Base-by-base conservation (phyloP, 352 stramenopile genomes). In the Phytophthora colocasiae region DNA sequence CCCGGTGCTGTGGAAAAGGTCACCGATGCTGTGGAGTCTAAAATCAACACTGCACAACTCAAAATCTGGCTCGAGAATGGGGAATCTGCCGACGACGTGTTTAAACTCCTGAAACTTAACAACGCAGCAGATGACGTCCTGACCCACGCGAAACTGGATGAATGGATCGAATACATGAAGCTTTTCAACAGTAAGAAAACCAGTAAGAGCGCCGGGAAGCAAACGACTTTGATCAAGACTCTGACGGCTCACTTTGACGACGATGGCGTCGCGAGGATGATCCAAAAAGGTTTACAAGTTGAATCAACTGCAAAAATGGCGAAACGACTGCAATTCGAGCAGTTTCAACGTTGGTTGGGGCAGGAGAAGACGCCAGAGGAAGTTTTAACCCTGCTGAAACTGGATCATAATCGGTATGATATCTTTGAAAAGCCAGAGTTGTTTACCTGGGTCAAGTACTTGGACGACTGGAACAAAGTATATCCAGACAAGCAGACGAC, bases 111-210 rank as follows among this genome's bases (percentile, higher is more conserved):
- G 6, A 26, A 17, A 36, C 34, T 57, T 2, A 19, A 63, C 31
- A 19, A 40, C 11, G 14, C 15, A 17, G 44, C 22, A 2, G 15
- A 40, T 1, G 19, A 59, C 4, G 36, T 66, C 47, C 15, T 52
- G 12, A 29, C 14, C 7, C 45, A 38, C 17, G 15, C 29, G 6
- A 32, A 47, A 7, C 15, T 66, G 22, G 32, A 59, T 24, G 9
- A 19, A 4, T 60, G 38, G 58, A 46, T 60, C 49, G 36, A 12
- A 6, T 66, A 60, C 58, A 60, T 66, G 29, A 66, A 66, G 10
- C 19, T 36, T 6, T 66, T 66, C 22, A 66, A 66, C 40, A 22
- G 43, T 6, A 7, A 59, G 26, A 60, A 66, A 14, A 31, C 48
- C 8, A 48, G 7, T n/a, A n/a, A n/a, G n/a, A n/a, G n/a, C n/a